Evolutionary conservation across 1,284 basidiomycete species (phyloP).

Genomic region (Ganoderma multipileum): DNA sequence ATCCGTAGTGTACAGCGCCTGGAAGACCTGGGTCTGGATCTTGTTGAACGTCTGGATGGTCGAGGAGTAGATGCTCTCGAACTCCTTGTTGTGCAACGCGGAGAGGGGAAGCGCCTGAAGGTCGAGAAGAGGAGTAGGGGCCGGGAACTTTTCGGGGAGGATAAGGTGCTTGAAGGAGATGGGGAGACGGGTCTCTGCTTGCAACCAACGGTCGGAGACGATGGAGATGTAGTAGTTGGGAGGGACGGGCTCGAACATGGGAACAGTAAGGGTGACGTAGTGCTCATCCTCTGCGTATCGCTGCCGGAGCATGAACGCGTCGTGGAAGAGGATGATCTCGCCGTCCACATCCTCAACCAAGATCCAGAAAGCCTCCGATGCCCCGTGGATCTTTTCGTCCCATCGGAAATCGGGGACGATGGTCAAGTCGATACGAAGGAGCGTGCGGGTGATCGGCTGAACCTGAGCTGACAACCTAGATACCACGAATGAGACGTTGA

Average conservation of each 20-base stretch:
- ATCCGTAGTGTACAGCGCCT: conserved; percentile 94
- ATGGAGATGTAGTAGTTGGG: conserved; percentile 98
- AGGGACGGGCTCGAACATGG: conserved; percentile 96
- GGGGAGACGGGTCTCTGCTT: conserved; percentile 92
- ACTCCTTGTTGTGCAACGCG: conserved; percentile 92
- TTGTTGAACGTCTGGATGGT: conserved; percentile 93
- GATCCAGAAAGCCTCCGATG: conserved; percentile 90
- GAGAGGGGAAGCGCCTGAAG: conserved; percentile 91
- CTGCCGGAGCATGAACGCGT: conserved; percentile 90
- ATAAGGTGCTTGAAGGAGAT: conserved; percentile 99
- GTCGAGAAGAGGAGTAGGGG: conserved; percentile 92
- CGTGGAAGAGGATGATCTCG: conserved; percentile 94
- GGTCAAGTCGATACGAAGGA: conserved; percentile 88
- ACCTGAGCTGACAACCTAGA: conserved; percentile 88
- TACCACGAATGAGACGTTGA: neutral
- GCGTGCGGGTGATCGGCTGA: conserved; percentile 90
- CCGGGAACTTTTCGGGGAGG: conserved; percentile 96
- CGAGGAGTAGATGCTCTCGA: conserved; percentile 84
- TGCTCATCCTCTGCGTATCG: conserved; percentile 94
- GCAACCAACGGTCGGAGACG: conserved; percentile 95
- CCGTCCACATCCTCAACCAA: conserved; percentile 98
- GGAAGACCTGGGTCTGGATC: conserved; percentile 99
- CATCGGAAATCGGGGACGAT: conserved; percentile 97
- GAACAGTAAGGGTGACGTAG: conserved; percentile 92
- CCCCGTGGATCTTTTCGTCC: conserved; percentile 94